Base-by-base conservation (phyloP, 2,329 filamentous ascomycete genomes). In the Davidsoniella eucalypti region DNA sequence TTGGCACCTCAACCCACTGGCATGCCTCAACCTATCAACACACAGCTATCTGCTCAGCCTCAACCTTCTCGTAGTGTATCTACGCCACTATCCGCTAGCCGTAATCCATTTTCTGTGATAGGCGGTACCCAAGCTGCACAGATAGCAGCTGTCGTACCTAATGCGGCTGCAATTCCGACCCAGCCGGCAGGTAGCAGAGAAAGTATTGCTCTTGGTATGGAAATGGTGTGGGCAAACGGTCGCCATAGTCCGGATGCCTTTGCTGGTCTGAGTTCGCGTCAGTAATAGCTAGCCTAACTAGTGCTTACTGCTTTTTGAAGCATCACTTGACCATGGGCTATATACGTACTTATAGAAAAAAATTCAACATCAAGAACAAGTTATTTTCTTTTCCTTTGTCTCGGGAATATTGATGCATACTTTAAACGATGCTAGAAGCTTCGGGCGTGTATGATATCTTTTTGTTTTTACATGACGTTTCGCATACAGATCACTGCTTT, bases 231-330 rank as follows among this genome's bases (percentile, higher is more conserved):
- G 75, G 70, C 70, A 58, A 81, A 80, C 57, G 84, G 84, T 8
- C 69, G 84, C 40, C 83, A 87, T 59, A 87, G 82, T 57, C 84
- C 84, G 3, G 84, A 88, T 63, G 84, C 84, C 12, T 88, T 87
- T 69, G 78, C 83, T 2, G 84, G 80, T 47, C 67, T 88, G 55
- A 86, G 82, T 58, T 77, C 82, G 48, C 68, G 73, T 56, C 71
- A 74, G 51, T 55, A 47, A 47, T 33, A 10, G 3, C 2, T 33
- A 33, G 8, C 10, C 6, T 33, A 33, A 5, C 8, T 33, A 33
- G 26, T 33, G 26, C 12, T 33, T 9, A 33, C 26, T 33, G 10
- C 26, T 12, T 33, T 33, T 8, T 33, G 26, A 8, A 8, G 26
- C 2, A 33, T 33, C 26, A 29, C 26, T 29, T 8, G 9, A 29